phyloP scores from a whole-genome alignment of 2,329 filamentous ascomycete species.

The Phaeosphaeriaceae sp. region DNA sequence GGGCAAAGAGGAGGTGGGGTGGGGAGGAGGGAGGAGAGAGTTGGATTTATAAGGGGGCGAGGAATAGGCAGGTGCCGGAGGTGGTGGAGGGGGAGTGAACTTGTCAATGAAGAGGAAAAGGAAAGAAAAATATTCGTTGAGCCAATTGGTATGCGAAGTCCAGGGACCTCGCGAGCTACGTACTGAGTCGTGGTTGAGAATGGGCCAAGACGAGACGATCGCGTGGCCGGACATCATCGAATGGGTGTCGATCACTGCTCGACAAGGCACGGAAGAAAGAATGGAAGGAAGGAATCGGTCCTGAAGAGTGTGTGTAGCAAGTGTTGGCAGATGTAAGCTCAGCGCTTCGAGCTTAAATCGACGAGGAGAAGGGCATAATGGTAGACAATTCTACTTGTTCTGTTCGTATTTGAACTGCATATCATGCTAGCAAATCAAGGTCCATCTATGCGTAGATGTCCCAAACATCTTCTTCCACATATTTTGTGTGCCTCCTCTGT shows the following conservation, averaged over 20 bases:
- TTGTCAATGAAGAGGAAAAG: background rate
- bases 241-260: too few species aligned
- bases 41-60: constrained; percentile 51
- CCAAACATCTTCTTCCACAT: too few species aligned
- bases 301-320: too few species aligned
- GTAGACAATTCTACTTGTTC: background rate
- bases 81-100: background rate
- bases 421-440: background rate
- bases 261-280: background rate
- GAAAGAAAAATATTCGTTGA: background rate
- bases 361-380: background rate
- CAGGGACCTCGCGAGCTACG: too few species aligned
- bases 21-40: constrained; percentile 52
- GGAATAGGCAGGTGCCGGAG: constrained; percentile 30
- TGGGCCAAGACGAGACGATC: too few species aligned
- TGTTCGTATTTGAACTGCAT: background rate
- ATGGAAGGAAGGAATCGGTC: background rate
- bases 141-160: background rate
- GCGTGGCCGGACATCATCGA: too few species aligned
- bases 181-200: too few species aligned
- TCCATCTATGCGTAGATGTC: background rate
- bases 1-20: constrained; percentile 73
- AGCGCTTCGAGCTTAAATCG: background rate
- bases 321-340: background rate
- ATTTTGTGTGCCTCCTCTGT: background rate